A percentile compares a stretch with the other conserved stretches of the same genome.
phyloP scores from a whole-genome alignment of 148 eudicot species.

The Fagopyrum esculentum region DNA sequence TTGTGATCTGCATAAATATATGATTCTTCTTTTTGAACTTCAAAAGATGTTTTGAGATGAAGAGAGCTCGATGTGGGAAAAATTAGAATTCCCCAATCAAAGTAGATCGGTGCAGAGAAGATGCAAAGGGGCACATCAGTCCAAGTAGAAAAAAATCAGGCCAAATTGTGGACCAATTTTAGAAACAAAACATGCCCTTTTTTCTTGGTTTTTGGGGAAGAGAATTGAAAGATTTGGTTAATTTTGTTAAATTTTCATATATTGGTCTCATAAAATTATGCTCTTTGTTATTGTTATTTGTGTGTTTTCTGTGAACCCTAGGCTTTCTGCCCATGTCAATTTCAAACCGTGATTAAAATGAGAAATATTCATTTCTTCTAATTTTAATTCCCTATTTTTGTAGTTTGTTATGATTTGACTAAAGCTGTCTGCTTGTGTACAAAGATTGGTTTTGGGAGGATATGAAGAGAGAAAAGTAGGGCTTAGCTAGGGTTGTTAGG shows the following conservation, averaged over 20 bases:
- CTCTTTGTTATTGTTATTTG: not conserved
- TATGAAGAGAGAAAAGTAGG: not conserved
- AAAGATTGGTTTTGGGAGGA: not conserved
- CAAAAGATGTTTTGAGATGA: not conserved
- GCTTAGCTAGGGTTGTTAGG: conserved; percentile 12
- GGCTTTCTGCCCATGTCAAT: not conserved
- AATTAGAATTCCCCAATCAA: not conserved
- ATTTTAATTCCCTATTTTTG: not conserved
- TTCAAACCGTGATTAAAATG: not conserved
- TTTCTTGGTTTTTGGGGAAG: not conserved
- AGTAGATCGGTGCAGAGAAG: conserved; percentile 8
- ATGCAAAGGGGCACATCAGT: conserved; percentile 5
- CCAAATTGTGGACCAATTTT: conserved; percentile 6
- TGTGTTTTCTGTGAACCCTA: not conserved
- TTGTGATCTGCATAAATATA: not conserved
- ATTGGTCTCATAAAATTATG: not conserved
- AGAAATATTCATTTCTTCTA: not conserved
- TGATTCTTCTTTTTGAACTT: not conserved
- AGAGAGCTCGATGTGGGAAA: not conserved
- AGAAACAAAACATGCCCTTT: not conserved
- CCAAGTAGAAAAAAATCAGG: not conserved
- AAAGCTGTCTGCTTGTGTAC: not conserved
- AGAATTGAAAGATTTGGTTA: not conserved
- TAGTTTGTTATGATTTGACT: not conserved
- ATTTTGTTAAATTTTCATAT: not conserved